These are phyloP conservation scores for Coelastrella sp. DNA, from an alignment of 139 green algal species.

Conservation along the genomic window DNA sequence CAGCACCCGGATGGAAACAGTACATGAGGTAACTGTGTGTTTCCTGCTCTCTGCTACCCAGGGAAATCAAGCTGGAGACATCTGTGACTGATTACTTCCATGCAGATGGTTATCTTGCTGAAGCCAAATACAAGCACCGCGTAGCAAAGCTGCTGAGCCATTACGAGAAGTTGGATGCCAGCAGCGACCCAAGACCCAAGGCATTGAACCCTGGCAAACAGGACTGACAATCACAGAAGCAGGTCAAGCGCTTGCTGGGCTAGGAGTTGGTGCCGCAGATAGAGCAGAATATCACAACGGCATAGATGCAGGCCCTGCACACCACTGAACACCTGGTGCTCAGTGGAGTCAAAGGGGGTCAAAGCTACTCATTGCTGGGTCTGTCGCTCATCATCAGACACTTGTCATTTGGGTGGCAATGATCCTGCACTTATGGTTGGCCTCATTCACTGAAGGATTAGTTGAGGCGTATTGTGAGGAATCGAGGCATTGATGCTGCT, in stretches of 20 bases:
- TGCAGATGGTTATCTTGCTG: constrained; percentile 62
- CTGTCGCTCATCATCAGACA: no score
- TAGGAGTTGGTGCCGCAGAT: neutral
- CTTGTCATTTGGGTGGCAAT: no score
- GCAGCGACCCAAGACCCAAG: constrained; percentile 30
- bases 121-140: constrained; percentile 40
- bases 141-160: constrained; percentile 53
- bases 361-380: no score
- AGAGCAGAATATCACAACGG: no score
- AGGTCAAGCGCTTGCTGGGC: neutral
- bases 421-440: no score
- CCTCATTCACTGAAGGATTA: no score
- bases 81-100: constrained; percentile 64
- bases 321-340: neutral
- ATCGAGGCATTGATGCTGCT: no score
- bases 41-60: constrained; percentile 12
- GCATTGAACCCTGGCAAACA: constrained; percentile 52
- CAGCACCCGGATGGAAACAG: no score
- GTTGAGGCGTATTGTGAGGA: no score
- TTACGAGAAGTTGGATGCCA: constrained; percentile 33
- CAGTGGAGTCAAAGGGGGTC: no score
- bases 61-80: constrained; percentile 48
- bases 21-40: neutral
- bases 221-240: constrained; percentile 35
- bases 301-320: constrained; percentile 74